These are phyloP conservation scores for Phytophthora podocarpi DNA, from an alignment of 352 stramenopile genomes.

Conservation along the genomic window DNA sequence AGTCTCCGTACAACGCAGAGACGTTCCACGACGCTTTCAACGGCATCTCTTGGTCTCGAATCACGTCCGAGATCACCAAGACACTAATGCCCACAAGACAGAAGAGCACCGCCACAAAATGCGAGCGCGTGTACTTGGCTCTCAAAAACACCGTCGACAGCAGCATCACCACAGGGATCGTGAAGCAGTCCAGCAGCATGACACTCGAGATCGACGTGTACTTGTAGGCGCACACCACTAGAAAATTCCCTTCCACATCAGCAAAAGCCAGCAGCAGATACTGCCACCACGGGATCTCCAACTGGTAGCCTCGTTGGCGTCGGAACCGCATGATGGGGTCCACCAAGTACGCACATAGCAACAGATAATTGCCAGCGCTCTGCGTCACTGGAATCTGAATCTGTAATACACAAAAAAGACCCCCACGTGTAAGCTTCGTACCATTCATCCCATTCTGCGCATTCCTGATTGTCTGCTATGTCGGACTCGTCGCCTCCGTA, in stretches of 20 bases:
- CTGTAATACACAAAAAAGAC: constrained; percentile 34
- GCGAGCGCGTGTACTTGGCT: constrained; percentile 74
- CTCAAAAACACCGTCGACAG: constrained; percentile 90
- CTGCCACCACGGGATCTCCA: constrained; percentile 83
- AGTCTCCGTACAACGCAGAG: constrained; percentile 87
- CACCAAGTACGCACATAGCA: constrained; percentile 64
- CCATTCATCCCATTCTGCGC: constrained; percentile 21
- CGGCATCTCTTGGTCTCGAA: constrained; percentile 42
- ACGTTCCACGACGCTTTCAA: constrained; percentile 36
- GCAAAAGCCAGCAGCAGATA: constrained; percentile 93
- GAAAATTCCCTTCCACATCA: constrained; percentile 96
- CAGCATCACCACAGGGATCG: constrained; percentile 95
- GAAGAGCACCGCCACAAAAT: constrained; percentile 79
- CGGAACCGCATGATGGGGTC: constrained; percentile 50
- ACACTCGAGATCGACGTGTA: constrained; percentile 96
- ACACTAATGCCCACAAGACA: constrained; percentile 88
- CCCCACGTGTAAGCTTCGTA: constrained; percentile 9
- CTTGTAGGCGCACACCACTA: constrained; percentile 95
- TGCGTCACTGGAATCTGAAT: constrained; percentile 82
- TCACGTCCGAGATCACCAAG: constrained; percentile 87
- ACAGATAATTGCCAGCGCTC: constrained; percentile 71
- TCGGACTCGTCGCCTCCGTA: constrained; percentile 9
- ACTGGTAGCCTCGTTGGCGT: constrained; percentile 47
- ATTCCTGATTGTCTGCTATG: too few relatives aligned
- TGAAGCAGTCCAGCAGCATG: constrained; percentile 96